Base-by-base conservation (phyloP, 2,329 filamentous ascomycete genomes). In the Diaporthe citri region DNA sequence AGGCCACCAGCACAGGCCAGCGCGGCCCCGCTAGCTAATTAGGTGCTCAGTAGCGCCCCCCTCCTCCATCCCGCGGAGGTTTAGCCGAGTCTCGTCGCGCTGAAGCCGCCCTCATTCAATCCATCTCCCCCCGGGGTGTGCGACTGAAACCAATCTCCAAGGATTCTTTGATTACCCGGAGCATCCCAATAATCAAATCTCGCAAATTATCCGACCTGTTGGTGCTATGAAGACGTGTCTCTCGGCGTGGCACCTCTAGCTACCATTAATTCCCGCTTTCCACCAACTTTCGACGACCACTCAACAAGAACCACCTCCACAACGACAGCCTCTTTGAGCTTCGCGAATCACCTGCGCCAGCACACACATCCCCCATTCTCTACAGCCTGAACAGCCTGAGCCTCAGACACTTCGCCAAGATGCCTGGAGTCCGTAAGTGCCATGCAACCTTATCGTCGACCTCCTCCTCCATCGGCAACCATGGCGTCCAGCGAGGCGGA, bases 371-470 rank as follows among this genome's bases (percentile, higher is more conserved):
- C 22, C 59, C 59, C 39, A 62, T 22, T 6, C 60, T 31, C 52
- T 52, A 59, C 31, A 64, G 20, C 46, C 48, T 39, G 46, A 67
- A 39, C 13, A 55, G 48, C 31, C n/a, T 17, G 64, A 69, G 22
- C 15, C 52, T 51, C 15, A 55, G 12, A 59, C 7, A 51, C 51
- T 75, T 79, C 80, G 80, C 77, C 82, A 88, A 77, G 62, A 90
- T 90, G 88, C 85, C 86, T 82, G 88, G 87, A 78, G 84, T 89
- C 81, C 87, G 88, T 89, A 83, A 84, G 87, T 88, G 64, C 41
- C 72, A 73, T 76, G 56, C 48, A 72, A 76, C 48, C 31, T 20
- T 39, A 41, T 55, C 36, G 36, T 59, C 56, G 22, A 22, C 41
- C 31, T 34, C 48, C 39, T 34, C n/a, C 20, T 25, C 57, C 74